Evolutionary conservation across 2,329 filamentous ascomycete species (phyloP).

Genomic region (Pestalotiopsis sp.): DNA sequence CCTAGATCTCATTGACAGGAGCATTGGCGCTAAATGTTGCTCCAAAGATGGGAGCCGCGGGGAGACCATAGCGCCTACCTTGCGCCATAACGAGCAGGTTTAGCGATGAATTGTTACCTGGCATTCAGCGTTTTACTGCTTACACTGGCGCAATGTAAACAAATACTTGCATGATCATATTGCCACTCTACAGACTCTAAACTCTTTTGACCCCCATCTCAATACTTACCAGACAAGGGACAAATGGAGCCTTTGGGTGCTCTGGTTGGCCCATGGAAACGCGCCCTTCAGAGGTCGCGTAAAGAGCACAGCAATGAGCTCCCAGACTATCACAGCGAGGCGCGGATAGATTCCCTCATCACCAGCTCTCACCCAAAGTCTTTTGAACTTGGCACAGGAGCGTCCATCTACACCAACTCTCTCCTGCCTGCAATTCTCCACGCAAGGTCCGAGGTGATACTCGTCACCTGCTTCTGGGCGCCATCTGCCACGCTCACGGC

Average conservation of each 20-base stretch:
- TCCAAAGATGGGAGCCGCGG: no score
- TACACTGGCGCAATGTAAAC: background rate
- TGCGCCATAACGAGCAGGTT: no score
- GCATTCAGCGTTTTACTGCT: background rate
- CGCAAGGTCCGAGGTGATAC: slow-evolving; percentile 65
- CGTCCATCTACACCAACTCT: slow-evolving; percentile 52
- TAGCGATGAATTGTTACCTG: no score
- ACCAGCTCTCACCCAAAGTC: slow-evolving; percentile 45
- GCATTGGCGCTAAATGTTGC: no score
- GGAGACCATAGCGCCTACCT: no score
- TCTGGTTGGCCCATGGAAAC: slow-evolving; percentile 26
- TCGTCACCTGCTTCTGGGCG: slow-evolving; percentile 85
- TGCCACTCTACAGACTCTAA: background rate
- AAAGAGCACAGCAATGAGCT: slow-evolving; percentile 35
- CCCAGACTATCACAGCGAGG: slow-evolving; percentile 45
- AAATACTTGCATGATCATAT: background rate
- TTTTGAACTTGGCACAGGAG: slow-evolving; percentile 59
- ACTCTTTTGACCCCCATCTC: background rate
- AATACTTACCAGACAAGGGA: background rate
- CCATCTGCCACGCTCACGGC: slow-evolving; percentile 60
- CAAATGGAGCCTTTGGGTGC: slow-evolving; percentile 18
- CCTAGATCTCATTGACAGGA: no score
- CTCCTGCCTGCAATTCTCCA: slow-evolving; percentile 62
- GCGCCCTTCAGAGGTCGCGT: background rate
- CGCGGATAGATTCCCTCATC: slow-evolving; percentile 46